Conservation (phyloP, 2,329 filamentous ascomycete genomes). For the Talaromyces sp. region DNA sequence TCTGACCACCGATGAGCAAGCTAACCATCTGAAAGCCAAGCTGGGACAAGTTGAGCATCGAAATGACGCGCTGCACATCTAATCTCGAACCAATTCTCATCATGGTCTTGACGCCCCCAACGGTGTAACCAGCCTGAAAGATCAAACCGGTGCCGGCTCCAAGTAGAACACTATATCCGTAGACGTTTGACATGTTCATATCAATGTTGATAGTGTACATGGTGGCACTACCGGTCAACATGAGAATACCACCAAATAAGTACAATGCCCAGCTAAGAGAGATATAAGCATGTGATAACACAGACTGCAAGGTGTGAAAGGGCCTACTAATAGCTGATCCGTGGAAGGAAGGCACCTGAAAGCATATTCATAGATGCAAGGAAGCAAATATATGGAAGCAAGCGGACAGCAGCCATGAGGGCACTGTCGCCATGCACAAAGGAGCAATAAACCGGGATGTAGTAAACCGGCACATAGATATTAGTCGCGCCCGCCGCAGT, state of each 20-base stretch:
- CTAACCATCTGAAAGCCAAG: background rate
- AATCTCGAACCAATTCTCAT: background rate
- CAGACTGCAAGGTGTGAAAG: background rate
- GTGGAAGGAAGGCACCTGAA: conserved; percentile 24
- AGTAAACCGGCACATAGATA: conserved; percentile 42
- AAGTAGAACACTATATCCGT: conserved; percentile 27
- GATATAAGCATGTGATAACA: background rate
- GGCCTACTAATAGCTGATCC: conserved; percentile 21
- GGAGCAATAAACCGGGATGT: conserved; percentile 52
- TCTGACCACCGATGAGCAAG: conserved; percentile 4
- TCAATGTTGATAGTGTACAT: conserved; percentile 21
- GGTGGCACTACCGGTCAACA: conserved; percentile 24
- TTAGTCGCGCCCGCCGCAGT: conserved; percentile 30
- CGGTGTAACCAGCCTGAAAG: conserved; percentile 23
- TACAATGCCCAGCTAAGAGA: conserved; percentile 23
- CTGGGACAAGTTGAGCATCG: conserved; percentile 11
- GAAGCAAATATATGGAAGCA: conserved; percentile 28
- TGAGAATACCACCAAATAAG: conserved; percentile 25
- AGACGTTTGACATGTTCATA: conserved; percentile 22
- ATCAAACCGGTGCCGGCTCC: conserved; percentile 24
- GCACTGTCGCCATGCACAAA: conserved; percentile 45
- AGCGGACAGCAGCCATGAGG: conserved; percentile 26
- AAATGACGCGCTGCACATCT: background rate
- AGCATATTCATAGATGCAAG: conserved; percentile 21
- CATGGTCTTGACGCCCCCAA: conserved; percentile 7